These are phyloP conservation scores for Candida dendrica DNA, from an alignment of 805 yeast species.

Conservation along the genomic window DNA sequence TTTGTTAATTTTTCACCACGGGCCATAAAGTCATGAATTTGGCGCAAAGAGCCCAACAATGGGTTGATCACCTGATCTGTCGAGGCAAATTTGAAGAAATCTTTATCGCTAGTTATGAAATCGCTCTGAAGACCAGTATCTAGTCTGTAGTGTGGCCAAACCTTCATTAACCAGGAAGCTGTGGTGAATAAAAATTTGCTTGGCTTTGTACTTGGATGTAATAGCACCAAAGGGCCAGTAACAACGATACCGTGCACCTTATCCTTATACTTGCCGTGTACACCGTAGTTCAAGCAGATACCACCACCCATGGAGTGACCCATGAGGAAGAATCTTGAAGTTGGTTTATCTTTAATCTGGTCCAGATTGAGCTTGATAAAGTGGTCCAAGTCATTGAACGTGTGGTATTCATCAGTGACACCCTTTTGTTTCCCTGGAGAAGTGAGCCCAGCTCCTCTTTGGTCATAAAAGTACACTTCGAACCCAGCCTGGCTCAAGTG, in stretches of 20 bases:
- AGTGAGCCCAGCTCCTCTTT: slow-evolving; percentile 70
- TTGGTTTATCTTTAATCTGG: slow-evolving; percentile 16
- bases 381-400: slow-evolving; percentile 53
- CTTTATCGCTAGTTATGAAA: slow-evolving; percentile 43
- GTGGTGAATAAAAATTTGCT: slow-evolving; percentile 31
- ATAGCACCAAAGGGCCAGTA: slow-evolving; percentile 52
- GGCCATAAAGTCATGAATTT: slow-evolving; percentile 50
- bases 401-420: slow-evolving; percentile 45
- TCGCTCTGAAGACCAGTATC: slow-evolving; percentile 50
- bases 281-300: slow-evolving; percentile 53
- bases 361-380: slow-evolving; percentile 41
- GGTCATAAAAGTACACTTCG: slow-evolving; percentile 65
- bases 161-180: slow-evolving; percentile 32
- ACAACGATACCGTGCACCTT: slow-evolving; percentile 39
- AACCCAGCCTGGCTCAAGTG: slow-evolving; percentile 44
- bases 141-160: slow-evolving; percentile 42
- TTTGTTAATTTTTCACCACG: slow-evolving; percentile 44
- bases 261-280: slow-evolving; percentile 43
- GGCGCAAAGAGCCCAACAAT: slow-evolving; percentile 44
- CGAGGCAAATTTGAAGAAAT: slow-evolving; percentile 38
- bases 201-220: slow-evolving; percentile 59
- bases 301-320: slow-evolving; percentile 88
- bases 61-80: slow-evolving; percentile 38
- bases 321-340: slow-evolving; percentile 40
- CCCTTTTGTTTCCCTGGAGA: slow-evolving; percentile 49